These are phyloP conservation scores for Picea abies DNA, from an alignment of 83 land plant species.

Conservation along the genomic window DNA sequence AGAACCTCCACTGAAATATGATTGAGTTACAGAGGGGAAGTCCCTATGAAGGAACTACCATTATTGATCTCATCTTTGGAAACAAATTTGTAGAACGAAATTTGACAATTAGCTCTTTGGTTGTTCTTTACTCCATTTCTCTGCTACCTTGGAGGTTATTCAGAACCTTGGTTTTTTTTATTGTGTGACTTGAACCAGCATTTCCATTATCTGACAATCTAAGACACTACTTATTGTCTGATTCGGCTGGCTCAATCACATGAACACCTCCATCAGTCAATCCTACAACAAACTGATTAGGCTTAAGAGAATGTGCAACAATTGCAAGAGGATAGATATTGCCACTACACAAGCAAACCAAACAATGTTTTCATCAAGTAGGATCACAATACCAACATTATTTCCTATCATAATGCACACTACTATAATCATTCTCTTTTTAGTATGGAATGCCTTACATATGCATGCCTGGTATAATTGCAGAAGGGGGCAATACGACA, in stretches of 20 bases:
- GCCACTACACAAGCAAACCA: neutral
- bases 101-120: no score
- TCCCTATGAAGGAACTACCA: no score
- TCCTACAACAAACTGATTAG: no score
- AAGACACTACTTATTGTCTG: neutral
- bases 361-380: neutral
- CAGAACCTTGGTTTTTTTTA: neutral
- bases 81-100: no score
- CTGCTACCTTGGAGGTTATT: no score
- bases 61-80: no score
- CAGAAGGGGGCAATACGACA: constrained; percentile 27
- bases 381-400: neutral
- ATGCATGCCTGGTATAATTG: constrained; percentile 22
- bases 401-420: neutral
- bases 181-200: neutral
- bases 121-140: no score
- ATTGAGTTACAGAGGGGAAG: no score
- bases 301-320: no score
- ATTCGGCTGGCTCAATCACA: neutral
- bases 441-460: constrained; percentile 13
- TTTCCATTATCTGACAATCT: neutral
- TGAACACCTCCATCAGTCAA: no score
- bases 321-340: constrained; percentile 12
- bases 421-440: neutral
- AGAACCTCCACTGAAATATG: no score